Base-by-base conservation (phyloP, 2,329 filamentous ascomycete species). In the Karstenula rhodostoma region DNA sequence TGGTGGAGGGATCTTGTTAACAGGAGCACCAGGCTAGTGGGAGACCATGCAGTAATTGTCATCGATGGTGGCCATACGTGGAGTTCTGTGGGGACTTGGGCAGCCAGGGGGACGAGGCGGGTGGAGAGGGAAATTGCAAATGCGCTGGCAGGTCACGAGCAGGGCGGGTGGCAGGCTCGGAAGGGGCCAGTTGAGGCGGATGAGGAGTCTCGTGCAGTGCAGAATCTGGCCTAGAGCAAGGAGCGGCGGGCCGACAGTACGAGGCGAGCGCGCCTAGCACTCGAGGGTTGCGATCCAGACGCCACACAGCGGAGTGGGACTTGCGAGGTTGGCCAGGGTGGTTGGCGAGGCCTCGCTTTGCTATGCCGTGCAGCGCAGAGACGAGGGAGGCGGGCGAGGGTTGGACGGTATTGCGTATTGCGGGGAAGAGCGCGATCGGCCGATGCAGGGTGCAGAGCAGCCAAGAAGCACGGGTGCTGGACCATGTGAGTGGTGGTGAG, bases 161-260 rank as follows among this genome's bases (percentile, higher is more conserved):
- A 50, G 60, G 64, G 61, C 43, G 19, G 62, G 70, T 66, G 61
- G 71, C 67, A 60, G 59, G 52, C 61, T 67, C 58, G 58, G 60
- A 60, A 66, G 35, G 35, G 51, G 54, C 61, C 56, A 64, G 57
- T 59, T 68, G 67, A 69, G 61, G 68, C 61, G 66, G 62, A 64
- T 49, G 59, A 62, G 63, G 64, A 70, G 73, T 74, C 73, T 74
- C 69, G 73, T 74, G 69, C 65, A 70, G 51, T 67, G 70, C 69
- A 62, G 60, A 69, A 69, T 62, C 54, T 55, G 71, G 69, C 69
- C 29, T 73, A 72, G 66, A 61, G 56, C 59, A 29, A 44, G 40
- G 61, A 42, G 59, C 63, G 63, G 60, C 71, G 72, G 72, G 65
- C 72, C 72, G 72, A 58, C 53, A 58, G 55, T 62, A 60, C 63